Base-by-base conservation (phyloP, 2,329 filamentous ascomycete genomes). In the Cladorrhinum sp. region DNA sequence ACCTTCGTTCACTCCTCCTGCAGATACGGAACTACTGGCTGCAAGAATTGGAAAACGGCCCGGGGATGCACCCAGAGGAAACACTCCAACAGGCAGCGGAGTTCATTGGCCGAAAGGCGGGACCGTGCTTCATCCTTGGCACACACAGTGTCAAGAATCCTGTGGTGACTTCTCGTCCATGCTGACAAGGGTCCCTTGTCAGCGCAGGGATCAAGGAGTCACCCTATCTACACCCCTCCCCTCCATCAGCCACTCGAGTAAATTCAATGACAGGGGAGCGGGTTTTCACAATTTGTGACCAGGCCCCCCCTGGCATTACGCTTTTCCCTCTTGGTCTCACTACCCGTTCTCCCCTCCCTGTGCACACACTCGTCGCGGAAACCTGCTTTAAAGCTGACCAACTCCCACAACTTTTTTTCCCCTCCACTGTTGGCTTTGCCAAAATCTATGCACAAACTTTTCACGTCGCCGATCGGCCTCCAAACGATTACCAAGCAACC, bases 371-470 rank as follows among this genome's bases (percentile, higher is more conserved):
- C 58, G 50, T 48, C 63, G 61, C 62, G 63, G 57, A 57, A 64
- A 62, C 52, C 61, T 61, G 24, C 49, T 65, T 62, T 67, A 67
- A 66, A 51, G 36, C 18, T 12, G 55, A 53, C 66, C 64, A 64
- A 52, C 66, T 18, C 67, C 60, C 67, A 63, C 58, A 64, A 63
- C 58, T 61, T 63, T 55, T 51, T 45, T 61, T 60, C 60, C 61
- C 55, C 58, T 58, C 57, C 65, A 64, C 64, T 64, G 66, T 66
- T 66, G 66, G 65, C 68, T 65, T 65, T 55, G 65, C 64, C 67
- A 55, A 55, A 55, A 38, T 18, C 67, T 68, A 65, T 64, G 59
- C 57, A 59, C 36, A 45, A 61, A 55, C 58, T 56, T 55, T 36
- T 51, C 57, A 57, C 23, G 32, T 22, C 45, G 63, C 59, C 50